These are phyloP conservation scores for Stromatinia cepivora DNA, from an alignment of 2,329 filamentous ascomycete species.

Conservation along the genomic window DNA sequence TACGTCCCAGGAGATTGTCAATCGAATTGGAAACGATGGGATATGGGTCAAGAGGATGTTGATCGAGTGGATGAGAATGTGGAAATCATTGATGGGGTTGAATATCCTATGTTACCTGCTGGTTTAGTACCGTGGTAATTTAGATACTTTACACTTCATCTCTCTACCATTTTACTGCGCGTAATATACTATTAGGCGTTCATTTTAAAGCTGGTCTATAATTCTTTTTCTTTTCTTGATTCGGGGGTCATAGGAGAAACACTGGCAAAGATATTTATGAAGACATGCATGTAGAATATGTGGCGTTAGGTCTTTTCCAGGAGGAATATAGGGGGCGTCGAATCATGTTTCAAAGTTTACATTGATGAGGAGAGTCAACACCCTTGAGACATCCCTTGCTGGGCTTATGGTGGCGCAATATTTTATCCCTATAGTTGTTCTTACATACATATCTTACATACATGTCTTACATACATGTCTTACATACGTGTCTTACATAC, in stretches of 20 bases:
- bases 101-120: slow-evolving; percentile 39
- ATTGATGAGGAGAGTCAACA: no score
- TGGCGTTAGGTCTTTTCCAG: no score
- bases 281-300: no score
- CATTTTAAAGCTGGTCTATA: no score
- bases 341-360: no score
- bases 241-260: no score
- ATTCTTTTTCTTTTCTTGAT: no score
- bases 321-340: no score
- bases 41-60: slow-evolving; percentile 31
- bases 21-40: slow-evolving; percentile 48
- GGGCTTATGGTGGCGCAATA: slow-evolving; percentile 1
- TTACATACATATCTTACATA: background rate
- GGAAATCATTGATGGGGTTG: slow-evolving; percentile 39
- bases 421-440: background rate
- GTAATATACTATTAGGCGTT: no score
- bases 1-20: slow-evolving; percentile 52
- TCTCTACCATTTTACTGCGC: background rate
- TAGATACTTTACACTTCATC: background rate
- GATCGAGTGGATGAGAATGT: slow-evolving; percentile 24
- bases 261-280: no score
- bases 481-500: no score
- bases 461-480: background rate
- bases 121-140: slow-evolving; percentile 38
- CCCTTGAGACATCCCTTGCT: background rate